Percentiles rank a stretch among this genome's conserved stretches.
Evolutionary conservation across 2,329 filamentous ascomycete genomes (phyloP).

Genomic region (Orbilia ellipsospora): DNA sequence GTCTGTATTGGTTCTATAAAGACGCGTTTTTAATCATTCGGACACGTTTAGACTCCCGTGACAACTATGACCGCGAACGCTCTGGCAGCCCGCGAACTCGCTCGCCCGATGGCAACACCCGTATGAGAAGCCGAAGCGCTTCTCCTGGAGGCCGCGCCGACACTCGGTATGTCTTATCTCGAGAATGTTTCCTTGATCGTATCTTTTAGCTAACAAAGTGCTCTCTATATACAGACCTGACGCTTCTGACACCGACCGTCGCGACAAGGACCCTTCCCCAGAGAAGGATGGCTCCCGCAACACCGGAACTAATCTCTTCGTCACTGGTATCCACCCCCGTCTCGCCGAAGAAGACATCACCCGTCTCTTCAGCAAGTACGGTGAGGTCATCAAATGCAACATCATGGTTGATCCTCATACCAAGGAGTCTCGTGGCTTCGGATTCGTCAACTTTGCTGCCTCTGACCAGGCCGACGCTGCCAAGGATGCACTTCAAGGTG

Average conservation of each 20-base stretch:
- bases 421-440: constrained; percentile 97
- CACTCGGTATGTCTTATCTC: constrained; percentile 61
- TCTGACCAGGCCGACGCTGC: constrained; percentile 95
- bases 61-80: constrained; percentile 73
- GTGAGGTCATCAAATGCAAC: constrained; percentile 98
- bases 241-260: constrained; percentile 60
- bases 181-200: background rate
- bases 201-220: background rate
- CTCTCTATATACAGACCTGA: constrained; percentile 49
- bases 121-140: constrained; percentile 70
- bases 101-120: constrained; percentile 59
- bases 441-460: constrained; percentile 99
- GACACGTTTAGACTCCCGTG: constrained; percentile 53
- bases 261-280: constrained; percentile 57
- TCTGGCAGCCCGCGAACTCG: constrained; percentile 72
- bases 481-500: constrained; percentile 94
- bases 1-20: background rate
- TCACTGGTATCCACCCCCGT: constrained; percentile 95
- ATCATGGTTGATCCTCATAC: constrained; percentile 99
- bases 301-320: constrained; percentile 97
- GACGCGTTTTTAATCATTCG: constrained; percentile 49
- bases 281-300: constrained; percentile 85
- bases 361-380: constrained; percentile 97
- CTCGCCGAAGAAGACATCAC: constrained; percentile 89
- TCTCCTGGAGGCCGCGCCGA: constrained; percentile 71